phyloP scores from a whole-genome alignment of 2,329 filamentous ascomycete genomes.

The Aspergillus intermedius region DNA sequence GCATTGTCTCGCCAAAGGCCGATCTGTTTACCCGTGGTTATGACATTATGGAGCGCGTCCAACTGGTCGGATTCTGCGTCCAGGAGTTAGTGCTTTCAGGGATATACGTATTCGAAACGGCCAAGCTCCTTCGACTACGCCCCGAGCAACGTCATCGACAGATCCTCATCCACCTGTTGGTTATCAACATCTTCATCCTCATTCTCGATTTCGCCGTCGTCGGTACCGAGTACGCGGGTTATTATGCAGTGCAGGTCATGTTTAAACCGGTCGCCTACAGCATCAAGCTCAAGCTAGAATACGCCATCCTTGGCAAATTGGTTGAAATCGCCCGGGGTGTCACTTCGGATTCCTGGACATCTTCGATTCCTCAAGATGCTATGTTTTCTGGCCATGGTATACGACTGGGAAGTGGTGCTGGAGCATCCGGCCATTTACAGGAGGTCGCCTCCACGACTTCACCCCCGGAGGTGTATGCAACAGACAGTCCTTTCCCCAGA shows the following conservation, averaged over 20 bases:
- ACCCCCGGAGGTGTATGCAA: no score
- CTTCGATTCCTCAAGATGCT: not conserved
- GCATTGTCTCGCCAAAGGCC: slow-evolving; percentile 18
- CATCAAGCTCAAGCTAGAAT: slow-evolving; percentile 48
- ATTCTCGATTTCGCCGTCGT: slow-evolving; percentile 40
- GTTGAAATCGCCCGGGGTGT: slow-evolving; percentile 20
- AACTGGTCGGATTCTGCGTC: slow-evolving; percentile 48
- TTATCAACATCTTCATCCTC: slow-evolving; percentile 44
- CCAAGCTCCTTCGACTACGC: slow-evolving; percentile 21
- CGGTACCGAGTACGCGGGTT: slow-evolving; percentile 33
- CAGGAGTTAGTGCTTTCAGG: slow-evolving; percentile 48
- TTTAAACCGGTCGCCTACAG: slow-evolving; percentile 35
- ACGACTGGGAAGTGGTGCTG: not conserved
- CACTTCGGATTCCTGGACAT: not conserved
- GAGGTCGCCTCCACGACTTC: not conserved
- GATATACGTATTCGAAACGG: slow-evolving; percentile 46
- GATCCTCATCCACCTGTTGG: slow-evolving; percentile 42
- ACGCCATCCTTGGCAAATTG: slow-evolving; percentile 46
- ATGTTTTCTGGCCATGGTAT: not conserved
- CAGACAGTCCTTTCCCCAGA: not conserved
- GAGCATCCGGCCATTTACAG: not conserved
- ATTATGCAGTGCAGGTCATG: slow-evolving; percentile 34
- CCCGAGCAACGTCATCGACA: slow-evolving; percentile 12
- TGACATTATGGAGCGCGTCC: slow-evolving; percentile 45
- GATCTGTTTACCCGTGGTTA: slow-evolving; percentile 25